These are phyloP conservation scores for Coniochaeta pulveracea DNA, from an alignment of 2,329 filamentous ascomycete genomes.

Conservation along the genomic window DNA sequence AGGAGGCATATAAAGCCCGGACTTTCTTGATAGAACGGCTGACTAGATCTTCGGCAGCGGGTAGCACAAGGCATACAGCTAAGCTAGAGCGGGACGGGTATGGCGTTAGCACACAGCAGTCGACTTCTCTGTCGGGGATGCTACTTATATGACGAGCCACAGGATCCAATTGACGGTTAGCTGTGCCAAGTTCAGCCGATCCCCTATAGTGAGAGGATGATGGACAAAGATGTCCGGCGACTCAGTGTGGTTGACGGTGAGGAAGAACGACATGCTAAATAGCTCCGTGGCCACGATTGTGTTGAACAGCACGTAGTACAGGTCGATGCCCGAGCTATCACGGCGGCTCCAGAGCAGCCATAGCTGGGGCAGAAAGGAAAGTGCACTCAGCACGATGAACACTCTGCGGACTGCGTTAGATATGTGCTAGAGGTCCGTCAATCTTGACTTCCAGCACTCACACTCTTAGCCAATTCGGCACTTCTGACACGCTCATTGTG, in stretches of 20 bases:
- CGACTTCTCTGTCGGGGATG: not conserved
- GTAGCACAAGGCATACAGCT: not conserved
- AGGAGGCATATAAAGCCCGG: not conserved
- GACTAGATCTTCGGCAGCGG: not conserved
- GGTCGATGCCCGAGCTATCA: not conserved
- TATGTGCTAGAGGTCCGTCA: not conserved
- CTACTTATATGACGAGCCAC: not conserved
- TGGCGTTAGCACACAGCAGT: not conserved
- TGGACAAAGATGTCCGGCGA: not conserved
- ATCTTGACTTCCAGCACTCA: not conserved
- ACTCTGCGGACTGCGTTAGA: not conserved
- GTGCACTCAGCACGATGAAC: constrained; percentile 6
- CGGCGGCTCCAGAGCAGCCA: not conserved
- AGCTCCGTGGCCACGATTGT: constrained; percentile 2
- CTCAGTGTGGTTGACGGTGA: not conserved
- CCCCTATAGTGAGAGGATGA: not conserved
- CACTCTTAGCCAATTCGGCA: not conserved
- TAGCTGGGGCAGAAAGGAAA: constrained; percentile 4
- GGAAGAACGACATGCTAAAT: constrained; percentile 1
- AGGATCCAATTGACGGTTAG: not conserved
- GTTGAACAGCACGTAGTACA: constrained; percentile 5
- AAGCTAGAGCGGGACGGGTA: not conserved
- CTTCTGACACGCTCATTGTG: not conserved
- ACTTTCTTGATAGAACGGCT: not conserved
- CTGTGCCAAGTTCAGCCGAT: constrained; percentile 1